Percentiles rank a stretch among this genome's conserved stretches.
These are phyloP conservation scores for Irpex sp. DNA, from an alignment of 1,284 basidiomycete species.

Conservation along the genomic window DNA sequence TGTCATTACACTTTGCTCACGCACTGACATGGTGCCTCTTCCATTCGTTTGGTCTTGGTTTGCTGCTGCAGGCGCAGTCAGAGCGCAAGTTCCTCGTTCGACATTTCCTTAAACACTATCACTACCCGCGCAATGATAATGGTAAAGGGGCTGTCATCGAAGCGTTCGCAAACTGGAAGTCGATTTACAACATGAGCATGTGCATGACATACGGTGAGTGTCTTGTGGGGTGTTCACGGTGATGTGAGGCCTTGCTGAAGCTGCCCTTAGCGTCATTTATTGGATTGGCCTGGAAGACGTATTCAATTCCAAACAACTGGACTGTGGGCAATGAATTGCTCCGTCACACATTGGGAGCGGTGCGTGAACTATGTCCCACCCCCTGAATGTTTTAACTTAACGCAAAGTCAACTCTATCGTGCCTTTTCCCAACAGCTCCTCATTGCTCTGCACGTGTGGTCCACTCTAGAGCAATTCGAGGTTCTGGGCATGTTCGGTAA, in stretches of 20 bases:
- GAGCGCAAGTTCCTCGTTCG: constrained; percentile 87
- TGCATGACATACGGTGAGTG: constrained; percentile 90
- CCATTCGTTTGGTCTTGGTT: constrained; percentile 87
- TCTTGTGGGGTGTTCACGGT: background rate
- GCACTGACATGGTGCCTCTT: constrained; percentile 85
- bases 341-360: constrained; percentile 81
- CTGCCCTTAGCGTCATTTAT: constrained; percentile 67
- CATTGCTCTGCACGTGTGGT: constrained; percentile 89
- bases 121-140: constrained; percentile 64
- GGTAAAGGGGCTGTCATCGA: constrained; percentile 79
- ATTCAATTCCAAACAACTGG: constrained; percentile 80
- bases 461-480: constrained; percentile 85
- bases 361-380: constrained; percentile 38
- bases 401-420: background rate
- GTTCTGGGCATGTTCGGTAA: constrained; percentile 89
- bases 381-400: constrained; percentile 7
- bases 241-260: background rate
- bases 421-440: constrained; percentile 53
- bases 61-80: constrained; percentile 82
- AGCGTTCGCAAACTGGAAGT: constrained; percentile 95
- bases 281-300: constrained; percentile 85
- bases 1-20: constrained; percentile 76
- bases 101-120: constrained; percentile 91
- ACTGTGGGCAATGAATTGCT: constrained; percentile 87
- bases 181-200: constrained; percentile 87